Percentiles rank a stretch among this genome's conserved stretches.
These are phyloP conservation scores for Phytophthora cactorum DNA, from an alignment of 352 stramenopile species.

Conservation along the genomic window DNA sequence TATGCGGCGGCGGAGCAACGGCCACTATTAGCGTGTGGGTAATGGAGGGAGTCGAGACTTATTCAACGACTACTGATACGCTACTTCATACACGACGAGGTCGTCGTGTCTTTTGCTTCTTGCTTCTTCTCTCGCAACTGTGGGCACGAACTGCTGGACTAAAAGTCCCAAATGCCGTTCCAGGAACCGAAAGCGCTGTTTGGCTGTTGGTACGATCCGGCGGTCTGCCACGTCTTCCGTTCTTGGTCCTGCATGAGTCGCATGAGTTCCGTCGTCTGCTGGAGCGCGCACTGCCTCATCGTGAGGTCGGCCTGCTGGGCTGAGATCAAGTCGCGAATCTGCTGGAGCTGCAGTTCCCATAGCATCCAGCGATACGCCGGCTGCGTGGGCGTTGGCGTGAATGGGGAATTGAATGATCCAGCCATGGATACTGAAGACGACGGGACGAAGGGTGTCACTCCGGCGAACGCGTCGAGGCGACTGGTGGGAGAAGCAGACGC, in stretches of 20 bases:
- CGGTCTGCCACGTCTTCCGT: conserved; percentile 7
- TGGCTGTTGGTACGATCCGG: conserved; percentile 2
- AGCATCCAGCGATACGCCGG: conserved; percentile 25
- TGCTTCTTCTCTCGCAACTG: neutral
- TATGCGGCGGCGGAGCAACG: too few relatives aligned
- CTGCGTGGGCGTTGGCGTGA: conserved; percentile 6
- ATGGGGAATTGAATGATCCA: conserved; percentile 5
- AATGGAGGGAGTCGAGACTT: too few relatives aligned
- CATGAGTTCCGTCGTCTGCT: conserved; percentile 28
- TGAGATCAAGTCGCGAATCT: conserved; percentile 24
- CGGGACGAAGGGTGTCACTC: conserved; percentile 5
- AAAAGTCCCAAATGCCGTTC: conserved; percentile 7
- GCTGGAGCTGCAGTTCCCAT: conserved; percentile 26
- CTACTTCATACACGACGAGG: conserved; percentile 12
- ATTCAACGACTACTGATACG: neutral
- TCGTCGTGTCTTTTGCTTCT: neutral
- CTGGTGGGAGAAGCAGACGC: neutral
- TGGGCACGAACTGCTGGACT: neutral
- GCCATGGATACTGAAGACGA: neutral
- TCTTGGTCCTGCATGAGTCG: conserved; percentile 24
- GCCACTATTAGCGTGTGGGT: too few relatives aligned
- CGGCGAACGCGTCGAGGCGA: neutral
- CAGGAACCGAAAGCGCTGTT: neutral
- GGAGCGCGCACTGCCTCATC: conserved; percentile 20
- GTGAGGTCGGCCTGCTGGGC: conserved; percentile 27